Evolutionary conservation across 257 asterid species (phyloP).

Genomic region (Schizonepeta tenuifolia): DNA sequence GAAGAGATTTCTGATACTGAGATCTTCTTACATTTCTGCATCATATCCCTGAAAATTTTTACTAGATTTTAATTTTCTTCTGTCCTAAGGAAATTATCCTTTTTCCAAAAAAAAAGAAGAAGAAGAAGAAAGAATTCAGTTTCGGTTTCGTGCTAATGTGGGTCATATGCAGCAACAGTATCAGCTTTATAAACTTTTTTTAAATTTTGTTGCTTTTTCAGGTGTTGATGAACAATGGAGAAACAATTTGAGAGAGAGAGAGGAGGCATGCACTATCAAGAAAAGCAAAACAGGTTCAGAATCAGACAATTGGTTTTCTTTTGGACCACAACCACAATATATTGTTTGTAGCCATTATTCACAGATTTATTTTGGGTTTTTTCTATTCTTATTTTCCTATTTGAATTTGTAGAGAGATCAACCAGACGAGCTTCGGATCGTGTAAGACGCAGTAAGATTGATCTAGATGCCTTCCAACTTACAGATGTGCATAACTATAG

Average conservation of each 20-base stretch:
- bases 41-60: constrained; percentile 33
- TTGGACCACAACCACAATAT: constrained; percentile 82
- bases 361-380: constrained; percentile 8
- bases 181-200: constrained; percentile 54
- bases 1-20: constrained; percentile 38
- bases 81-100: constrained; percentile 22
- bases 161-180: constrained; percentile 52
- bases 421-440: constrained; percentile 52
- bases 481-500: constrained; percentile 70
- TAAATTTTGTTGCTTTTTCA: constrained; percentile 55
- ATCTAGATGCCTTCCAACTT: constrained; percentile 65
- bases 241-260: constrained; percentile 74
- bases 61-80: constrained; percentile 35
- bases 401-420: constrained; percentile 50
- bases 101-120: background rate
- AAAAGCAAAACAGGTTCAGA: constrained; percentile 89
- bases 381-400: constrained; percentile 17
- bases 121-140: background rate
- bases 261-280: constrained; percentile 76
- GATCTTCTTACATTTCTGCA: constrained; percentile 43
- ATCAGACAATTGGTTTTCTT: constrained; percentile 45
- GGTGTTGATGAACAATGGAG: constrained; percentile 97
- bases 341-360: constrained; percentile 31
- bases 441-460: constrained; percentile 61
- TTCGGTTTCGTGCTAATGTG: constrained; percentile 47